Evolutionary conservation across 352 stramenopile species (phyloP), one percentile per base, ranked within the genome.

Genomic region (Phytophthora quininea): DNA sequence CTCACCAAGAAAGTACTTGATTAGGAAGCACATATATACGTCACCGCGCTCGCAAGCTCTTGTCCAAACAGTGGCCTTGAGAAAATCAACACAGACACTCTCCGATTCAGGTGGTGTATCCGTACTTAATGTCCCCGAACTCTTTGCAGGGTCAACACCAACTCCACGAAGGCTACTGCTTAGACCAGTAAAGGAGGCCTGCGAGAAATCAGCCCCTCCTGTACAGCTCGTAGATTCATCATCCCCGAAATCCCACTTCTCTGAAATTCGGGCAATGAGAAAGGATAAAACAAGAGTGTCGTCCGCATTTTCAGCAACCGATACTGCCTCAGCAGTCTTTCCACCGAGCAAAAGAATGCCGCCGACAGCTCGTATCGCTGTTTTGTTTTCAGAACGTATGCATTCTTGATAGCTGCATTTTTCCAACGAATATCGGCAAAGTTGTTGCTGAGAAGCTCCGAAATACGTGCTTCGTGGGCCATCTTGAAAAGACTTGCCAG

Each of bases 361-460:
- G 89, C 88, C 0, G 88, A 92, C 9, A 96, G 67, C 50, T 83
- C 76, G 45, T 90, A 95, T 12, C 87, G 86, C 24, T 92, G 84
- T 62, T 97, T 96, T 14, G 82, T 81, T 59, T 96, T 95, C 15
- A 97, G 64, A 35, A 95, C 88, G 58, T 92, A 96, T 0, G 90
- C 90, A 49, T 97, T 97, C 68, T 97, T 97, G n/a, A 96, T 86
- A 12, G 90, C 89, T 9, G 88, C 89, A 48, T 89, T 94, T 51
- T 90, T 89, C 90, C 90, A 97, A 37, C 88, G 82, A 31, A 77
- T 54, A 19, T 97, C 87, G 0, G 71, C 68, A 66, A 97, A 97
- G 57, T 97, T 79, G 57, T 96, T 96, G 12, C 64, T 73, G 9
- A 97, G 32, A 3, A 97, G 69, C 29, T 96, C 89, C 8, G 66